Conservation (phyloP, 129 eudicot species). For the Artemisia tridentata region DNA sequence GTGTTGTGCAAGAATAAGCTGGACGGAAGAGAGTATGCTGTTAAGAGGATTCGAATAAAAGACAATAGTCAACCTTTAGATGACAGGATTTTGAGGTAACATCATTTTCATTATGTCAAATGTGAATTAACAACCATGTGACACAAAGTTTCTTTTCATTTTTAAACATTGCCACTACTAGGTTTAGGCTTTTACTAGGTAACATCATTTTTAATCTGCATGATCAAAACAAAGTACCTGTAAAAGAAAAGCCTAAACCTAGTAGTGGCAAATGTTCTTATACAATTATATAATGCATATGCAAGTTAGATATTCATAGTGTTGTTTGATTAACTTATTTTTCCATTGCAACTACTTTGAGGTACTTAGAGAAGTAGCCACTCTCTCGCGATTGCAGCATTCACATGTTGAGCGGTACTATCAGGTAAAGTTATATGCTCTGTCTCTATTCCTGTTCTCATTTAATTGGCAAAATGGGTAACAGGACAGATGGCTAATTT, state of each 20-base stretch:
- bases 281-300: too few relatives aligned
- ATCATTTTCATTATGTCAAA: slow-evolving; percentile 9
- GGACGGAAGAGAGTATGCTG: slow-evolving; percentile 95
- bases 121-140: background rate
- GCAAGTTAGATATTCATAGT: background rate
- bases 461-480: slow-evolving; percentile 1
- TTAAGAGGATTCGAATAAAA: slow-evolving; percentile 82
- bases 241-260: too few relatives aligned
- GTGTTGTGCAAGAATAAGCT: slow-evolving; percentile 94
- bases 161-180: too few relatives aligned
- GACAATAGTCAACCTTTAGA: slow-evolving; percentile 71
- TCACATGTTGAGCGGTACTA: slow-evolving; percentile 95
- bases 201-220: background rate
- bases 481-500: background rate
- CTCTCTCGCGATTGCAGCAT: slow-evolving; percentile 96
- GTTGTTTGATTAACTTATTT: slow-evolving; percentile 5
- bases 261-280: too few relatives aligned
- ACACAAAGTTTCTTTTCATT: background rate
- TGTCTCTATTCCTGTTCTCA: background rate
- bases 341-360: slow-evolving; percentile 27
- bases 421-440: slow-evolving; percentile 49
- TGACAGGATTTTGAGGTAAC: slow-evolving; percentile 84
- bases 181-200: too few relatives aligned
- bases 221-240: too few relatives aligned
- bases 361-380: slow-evolving; percentile 85